These are phyloP conservation scores for Botrytis tulipae DNA, from an alignment of 2,329 filamentous ascomycete genomes.

Conservation along the genomic window DNA sequence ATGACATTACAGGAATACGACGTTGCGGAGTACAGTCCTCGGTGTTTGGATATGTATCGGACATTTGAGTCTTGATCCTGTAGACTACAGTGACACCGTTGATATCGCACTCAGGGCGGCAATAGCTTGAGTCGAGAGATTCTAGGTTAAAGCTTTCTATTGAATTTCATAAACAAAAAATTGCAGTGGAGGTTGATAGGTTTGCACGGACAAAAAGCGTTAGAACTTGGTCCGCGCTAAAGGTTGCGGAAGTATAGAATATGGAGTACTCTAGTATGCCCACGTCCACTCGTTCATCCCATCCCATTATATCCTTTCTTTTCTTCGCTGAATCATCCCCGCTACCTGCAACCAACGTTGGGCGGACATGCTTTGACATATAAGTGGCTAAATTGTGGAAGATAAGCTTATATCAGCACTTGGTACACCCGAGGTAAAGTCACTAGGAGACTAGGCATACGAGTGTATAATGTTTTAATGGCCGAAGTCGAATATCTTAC, in stretches of 20 bases:
- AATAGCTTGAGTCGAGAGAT: background rate
- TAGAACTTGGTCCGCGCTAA: background rate
- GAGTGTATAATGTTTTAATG: background rate
- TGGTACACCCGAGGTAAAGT: background rate
- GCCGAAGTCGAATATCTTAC: background rate
- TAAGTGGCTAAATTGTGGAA: background rate
- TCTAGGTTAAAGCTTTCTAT: background rate
- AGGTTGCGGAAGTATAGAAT: background rate
- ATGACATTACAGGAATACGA: background rate
- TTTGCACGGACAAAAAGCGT: background rate
- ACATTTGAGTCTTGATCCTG: too few relatives aligned
- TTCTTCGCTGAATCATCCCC: background rate
- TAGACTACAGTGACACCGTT: too few relatives aligned
- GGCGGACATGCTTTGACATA: too few relatives aligned
- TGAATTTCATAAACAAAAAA: background rate
- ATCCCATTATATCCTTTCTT: background rate
- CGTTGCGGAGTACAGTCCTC: too few relatives aligned
- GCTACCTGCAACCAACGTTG: background rate
- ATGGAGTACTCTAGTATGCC: background rate
- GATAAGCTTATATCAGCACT: background rate
- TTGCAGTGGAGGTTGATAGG: background rate
- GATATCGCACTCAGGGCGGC: too few relatives aligned
- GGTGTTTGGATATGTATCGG: too few relatives aligned
- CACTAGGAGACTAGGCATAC: background rate
- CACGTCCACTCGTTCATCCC: background rate